These are phyloP conservation scores for Pythium biforme DNA, from an alignment of 352 stramenopile genomes.

Conservation along the genomic window DNA sequence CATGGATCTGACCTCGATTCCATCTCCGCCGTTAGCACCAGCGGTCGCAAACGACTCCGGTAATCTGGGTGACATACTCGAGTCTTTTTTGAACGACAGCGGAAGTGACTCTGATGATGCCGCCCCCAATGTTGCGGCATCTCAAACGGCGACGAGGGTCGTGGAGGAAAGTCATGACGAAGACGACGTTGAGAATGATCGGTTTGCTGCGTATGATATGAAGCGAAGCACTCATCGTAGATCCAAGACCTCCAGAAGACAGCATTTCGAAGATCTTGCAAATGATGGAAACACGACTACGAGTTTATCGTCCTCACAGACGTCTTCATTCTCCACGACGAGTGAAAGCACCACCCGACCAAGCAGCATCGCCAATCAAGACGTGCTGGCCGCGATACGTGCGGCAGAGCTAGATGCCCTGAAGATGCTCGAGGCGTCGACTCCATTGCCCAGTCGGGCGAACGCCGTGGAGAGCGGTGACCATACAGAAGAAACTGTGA, in stretches of 20 bases:
- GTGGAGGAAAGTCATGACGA: conserved; percentile 24
- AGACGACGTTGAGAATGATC: conserved; percentile 24
- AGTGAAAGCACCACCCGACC: background rate
- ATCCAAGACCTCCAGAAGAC: conserved; percentile 38
- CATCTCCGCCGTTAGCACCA: conserved; percentile 17
- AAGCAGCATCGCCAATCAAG: conserved; percentile 26
- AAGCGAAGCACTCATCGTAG: conserved; percentile 19
- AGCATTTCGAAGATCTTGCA: conserved; percentile 42
- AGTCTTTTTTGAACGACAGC: conserved; percentile 65
- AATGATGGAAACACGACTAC: conserved; percentile 11
- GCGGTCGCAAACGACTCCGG: conserved; percentile 5
- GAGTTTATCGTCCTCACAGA: conserved; percentile 10
- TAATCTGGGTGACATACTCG: conserved; percentile 36
- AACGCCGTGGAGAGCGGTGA: background rate
- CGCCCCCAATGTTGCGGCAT: background rate
- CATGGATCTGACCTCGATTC: background rate
- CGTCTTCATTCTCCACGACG: conserved; percentile 18
- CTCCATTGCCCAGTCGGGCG: background rate
- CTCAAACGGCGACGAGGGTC: background rate
- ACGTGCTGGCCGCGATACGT: conserved; percentile 70
- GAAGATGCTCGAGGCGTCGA: conserved; percentile 44
- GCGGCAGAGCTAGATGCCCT: conserved; percentile 63
- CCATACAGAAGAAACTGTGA: background rate
- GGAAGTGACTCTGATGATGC: conserved; percentile 47
- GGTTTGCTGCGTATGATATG: conserved; percentile 53